phyloP scores from a whole-genome alignment of 495 filamentous ascomycete genomes.

The Baudoinia panamericana region DNA sequence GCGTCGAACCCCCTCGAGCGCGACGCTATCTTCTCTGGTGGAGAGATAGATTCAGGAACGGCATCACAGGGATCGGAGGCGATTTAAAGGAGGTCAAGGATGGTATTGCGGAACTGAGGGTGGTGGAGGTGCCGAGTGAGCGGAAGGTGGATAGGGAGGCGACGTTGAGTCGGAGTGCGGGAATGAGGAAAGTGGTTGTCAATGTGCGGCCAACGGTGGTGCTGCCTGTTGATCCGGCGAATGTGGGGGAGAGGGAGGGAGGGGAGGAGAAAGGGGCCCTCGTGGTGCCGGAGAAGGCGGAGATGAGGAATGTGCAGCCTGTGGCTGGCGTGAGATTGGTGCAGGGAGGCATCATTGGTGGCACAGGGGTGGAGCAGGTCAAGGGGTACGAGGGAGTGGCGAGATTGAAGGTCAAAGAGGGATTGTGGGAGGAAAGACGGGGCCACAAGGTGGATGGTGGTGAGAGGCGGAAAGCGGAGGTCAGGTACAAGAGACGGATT shows the following conservation, averaged over 20 bases:
- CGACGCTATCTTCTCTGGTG: slow-evolving; percentile 75
- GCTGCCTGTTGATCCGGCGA: slow-evolving; percentile 6
- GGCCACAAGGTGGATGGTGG: slow-evolving; percentile 93
- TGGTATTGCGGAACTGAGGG: slow-evolving; percentile 53
- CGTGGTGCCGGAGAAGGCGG: slow-evolving; percentile 19
- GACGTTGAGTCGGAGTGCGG: slow-evolving; percentile 36
- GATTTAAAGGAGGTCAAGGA: slow-evolving; percentile 60
- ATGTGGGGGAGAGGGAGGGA: slow-evolving; percentile 21
- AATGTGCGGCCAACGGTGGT: slow-evolving; percentile 46
- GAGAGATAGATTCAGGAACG: slow-evolving; percentile 68
- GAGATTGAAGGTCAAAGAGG: slow-evolving; percentile 56
- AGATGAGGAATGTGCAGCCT: slow-evolving; percentile 23
- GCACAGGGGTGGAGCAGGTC: slow-evolving; percentile 53
- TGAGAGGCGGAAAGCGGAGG: slow-evolving; percentile 75
- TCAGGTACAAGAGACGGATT: slow-evolving; percentile 52
- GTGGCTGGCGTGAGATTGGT: slow-evolving; percentile 53
- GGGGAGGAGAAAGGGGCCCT: slow-evolving; percentile 28
- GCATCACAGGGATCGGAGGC: slow-evolving; percentile 64
- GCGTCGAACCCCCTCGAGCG: slow-evolving; percentile 70
- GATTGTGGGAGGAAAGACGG: slow-evolving; percentile 73
- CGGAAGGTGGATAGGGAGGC: slow-evolving; percentile 20
- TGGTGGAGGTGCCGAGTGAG: slow-evolving; percentile 45
- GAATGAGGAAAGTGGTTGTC: slow-evolving; percentile 50
- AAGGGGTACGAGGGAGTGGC: slow-evolving; percentile 52
- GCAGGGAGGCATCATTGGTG: slow-evolving; percentile 50